phyloP scores from a whole-genome alignment of 2,329 filamentous ascomycete genomes.

The Aureobasidium sp. region DNA sequence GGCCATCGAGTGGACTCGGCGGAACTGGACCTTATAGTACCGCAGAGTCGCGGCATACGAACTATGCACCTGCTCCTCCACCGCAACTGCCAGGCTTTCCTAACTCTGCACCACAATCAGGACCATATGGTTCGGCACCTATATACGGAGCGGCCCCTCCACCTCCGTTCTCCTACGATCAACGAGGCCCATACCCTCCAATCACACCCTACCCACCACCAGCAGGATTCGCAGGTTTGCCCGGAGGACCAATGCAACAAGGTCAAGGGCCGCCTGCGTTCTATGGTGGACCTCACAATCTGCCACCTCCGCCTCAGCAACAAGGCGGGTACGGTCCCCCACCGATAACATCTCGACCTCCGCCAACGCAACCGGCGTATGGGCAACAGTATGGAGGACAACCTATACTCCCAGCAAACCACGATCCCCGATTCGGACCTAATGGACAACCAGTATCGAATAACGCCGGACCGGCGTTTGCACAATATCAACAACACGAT shows the following conservation, averaged over 20 bases:
- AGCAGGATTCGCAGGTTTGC: not conserved
- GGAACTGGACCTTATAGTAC: not conserved
- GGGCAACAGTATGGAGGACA: constrained; percentile 32
- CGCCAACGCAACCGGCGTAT: constrained; percentile 24
- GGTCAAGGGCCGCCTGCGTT: constrained; percentile 6
- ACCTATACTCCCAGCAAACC: constrained; percentile 32
- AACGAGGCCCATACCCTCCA: constrained; percentile 1
- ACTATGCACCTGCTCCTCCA: not conserved
- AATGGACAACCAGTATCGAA: not conserved
- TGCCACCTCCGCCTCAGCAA: constrained; percentile 2
- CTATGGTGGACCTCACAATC: not conserved
- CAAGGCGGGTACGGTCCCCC: constrained; percentile 2
- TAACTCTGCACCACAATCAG: not conserved
- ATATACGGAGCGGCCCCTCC: not conserved
- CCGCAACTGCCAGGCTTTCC: not conserved
- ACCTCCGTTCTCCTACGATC: constrained; percentile 2
- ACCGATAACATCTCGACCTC: constrained; percentile 12
- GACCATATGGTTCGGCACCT: not conserved
- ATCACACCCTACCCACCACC: not conserved
- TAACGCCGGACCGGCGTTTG: constrained; percentile 13
- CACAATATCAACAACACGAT: constrained; percentile 15
- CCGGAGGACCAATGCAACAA: not conserved
- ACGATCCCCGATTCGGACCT: constrained; percentile 22
- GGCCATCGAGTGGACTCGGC: not conserved
- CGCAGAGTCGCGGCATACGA: not conserved